A percentile compares a stretch with the other conserved stretches of the same genome.
phyloP scores from a whole-genome alignment of 192 early-diverging fungal genomes.

The Allomyces macrogynus region DNA sequence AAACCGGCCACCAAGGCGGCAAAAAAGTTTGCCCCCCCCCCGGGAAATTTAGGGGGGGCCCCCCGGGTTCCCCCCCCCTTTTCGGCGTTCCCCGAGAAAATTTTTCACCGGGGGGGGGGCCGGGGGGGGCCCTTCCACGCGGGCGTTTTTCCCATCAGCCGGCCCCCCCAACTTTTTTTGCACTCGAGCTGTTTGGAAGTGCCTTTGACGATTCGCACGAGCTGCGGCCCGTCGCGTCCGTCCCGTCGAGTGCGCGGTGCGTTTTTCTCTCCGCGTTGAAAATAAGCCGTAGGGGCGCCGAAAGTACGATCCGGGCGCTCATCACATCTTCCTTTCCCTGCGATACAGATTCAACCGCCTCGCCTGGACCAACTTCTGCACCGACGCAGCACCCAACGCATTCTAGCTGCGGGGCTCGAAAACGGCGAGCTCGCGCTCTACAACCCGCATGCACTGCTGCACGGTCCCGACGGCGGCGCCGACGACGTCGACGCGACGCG shows the following conservation, averaged over 20 bases:
- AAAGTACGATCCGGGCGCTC: too few relatives aligned
- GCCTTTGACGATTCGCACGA: conserved; percentile 3
- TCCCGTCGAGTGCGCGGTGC: conserved; percentile 39
- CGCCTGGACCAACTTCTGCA: conserved; percentile 37
- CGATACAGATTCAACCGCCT: conserved; percentile 64
- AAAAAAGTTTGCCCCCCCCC: too few relatives aligned
- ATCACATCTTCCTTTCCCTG: neutral
- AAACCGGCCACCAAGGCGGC: neutral
- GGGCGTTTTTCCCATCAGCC: too few relatives aligned
- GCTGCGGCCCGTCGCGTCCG: conserved; percentile 27
- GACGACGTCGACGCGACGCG: conserved; percentile 23
- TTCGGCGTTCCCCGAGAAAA: conserved; percentile 23
- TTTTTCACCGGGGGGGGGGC: too few relatives aligned
- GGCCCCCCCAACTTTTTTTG: too few relatives aligned
- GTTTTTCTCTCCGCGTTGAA: too few relatives aligned
- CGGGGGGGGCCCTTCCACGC: too few relatives aligned
- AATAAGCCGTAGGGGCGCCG: too few relatives aligned
- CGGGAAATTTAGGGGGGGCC: too few relatives aligned
- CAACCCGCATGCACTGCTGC: conserved; percentile 55
- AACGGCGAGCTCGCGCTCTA: conserved; percentile 80
- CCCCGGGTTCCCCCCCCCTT: conserved; percentile 46
- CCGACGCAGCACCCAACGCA: conserved; percentile 24
- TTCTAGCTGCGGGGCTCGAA: conserved; percentile 85
- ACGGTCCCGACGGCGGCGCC: conserved; percentile 13
- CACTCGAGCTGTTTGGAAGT: conserved; percentile 78